A percentile compares a stretch with the other conserved stretches of the same genome.
Conservation (phyloP, 1,284 basidiomycete genomes). For the Leccinum solheimii region DNA sequence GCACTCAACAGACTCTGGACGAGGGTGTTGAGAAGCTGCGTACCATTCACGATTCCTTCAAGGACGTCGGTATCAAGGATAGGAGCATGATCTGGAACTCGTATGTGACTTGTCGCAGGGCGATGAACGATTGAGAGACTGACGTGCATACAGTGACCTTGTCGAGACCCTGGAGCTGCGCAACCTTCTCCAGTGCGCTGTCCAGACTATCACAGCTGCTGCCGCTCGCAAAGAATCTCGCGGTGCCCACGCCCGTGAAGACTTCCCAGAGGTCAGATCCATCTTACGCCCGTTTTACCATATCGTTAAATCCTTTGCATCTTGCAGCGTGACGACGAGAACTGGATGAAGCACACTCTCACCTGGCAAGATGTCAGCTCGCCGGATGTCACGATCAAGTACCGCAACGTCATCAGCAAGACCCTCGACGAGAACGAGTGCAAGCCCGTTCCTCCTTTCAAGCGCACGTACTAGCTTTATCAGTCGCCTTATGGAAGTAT, state of each 20-base stretch:
- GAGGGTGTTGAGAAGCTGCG: conserved; percentile 89
- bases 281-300: neutral
- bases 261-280: conserved; percentile 77
- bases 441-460: conserved; percentile 86
- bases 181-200: conserved; percentile 92
- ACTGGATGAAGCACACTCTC: conserved; percentile 95
- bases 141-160: conserved; percentile 66
- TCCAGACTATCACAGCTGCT: conserved; percentile 95
- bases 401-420: conserved; percentile 80
- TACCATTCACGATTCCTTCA: conserved; percentile 85
- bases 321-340: conserved; percentile 76
- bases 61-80: conserved; percentile 95
- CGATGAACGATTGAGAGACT: conserved; percentile 7
- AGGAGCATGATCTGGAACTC: conserved; percentile 99
- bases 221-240: conserved; percentile 96
- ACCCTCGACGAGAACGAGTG: conserved; percentile 97
- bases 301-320: conserved; percentile 1
- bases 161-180: conserved; percentile 96
- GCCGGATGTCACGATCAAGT: conserved; percentile 88
- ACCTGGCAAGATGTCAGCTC: conserved; percentile 75
- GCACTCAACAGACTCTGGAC: conserved; percentile 89
- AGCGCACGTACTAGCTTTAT: conserved; percentile 71
- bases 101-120: conserved; percentile 45
- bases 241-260: conserved; percentile 97
- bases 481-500: neutral